Evolutionary conservation across 2,329 filamentous ascomycete genomes (phyloP).

Genomic region (Cephalotrichum gorgonifer): DNA sequence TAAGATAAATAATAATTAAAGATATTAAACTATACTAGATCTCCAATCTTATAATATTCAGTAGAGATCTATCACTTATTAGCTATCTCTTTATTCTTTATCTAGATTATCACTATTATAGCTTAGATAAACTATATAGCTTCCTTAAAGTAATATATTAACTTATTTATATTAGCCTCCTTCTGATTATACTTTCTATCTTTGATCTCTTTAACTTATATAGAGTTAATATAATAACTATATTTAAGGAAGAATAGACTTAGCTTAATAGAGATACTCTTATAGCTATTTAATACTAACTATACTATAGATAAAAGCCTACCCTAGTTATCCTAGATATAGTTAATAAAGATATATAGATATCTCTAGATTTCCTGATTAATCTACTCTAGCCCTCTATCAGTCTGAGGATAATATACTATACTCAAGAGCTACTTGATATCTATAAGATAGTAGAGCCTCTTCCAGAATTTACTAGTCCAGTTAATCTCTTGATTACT

Average conservation of each 20-base stretch:
- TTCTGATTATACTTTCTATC: background rate
- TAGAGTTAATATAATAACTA: background rate
- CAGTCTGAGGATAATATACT: background rate
- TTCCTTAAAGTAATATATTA: background rate
- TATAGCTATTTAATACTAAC: background rate
- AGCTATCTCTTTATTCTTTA: background rate
- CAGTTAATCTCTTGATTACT: background rate
- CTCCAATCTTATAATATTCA: background rate
- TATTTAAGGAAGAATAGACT: background rate
- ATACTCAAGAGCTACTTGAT: constrained; percentile 1
- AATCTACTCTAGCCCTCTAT: background rate
- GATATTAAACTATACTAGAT: background rate
- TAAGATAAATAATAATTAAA: background rate
- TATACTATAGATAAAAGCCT: background rate
- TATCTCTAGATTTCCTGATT: constrained; percentile 2
- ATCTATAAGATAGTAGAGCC: background rate
- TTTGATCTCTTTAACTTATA: background rate
- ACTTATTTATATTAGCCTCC: too few species aligned
- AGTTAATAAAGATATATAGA: background rate
- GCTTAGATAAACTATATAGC: background rate
- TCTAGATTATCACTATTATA: background rate
- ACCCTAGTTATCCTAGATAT: background rate
- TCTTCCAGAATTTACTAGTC: background rate
- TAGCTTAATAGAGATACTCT: background rate
- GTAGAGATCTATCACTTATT: background rate